Evolutionary conservation across 306 rosid genomes (phyloP).

Genomic region (Lithocarpus polystachyus): DNA sequence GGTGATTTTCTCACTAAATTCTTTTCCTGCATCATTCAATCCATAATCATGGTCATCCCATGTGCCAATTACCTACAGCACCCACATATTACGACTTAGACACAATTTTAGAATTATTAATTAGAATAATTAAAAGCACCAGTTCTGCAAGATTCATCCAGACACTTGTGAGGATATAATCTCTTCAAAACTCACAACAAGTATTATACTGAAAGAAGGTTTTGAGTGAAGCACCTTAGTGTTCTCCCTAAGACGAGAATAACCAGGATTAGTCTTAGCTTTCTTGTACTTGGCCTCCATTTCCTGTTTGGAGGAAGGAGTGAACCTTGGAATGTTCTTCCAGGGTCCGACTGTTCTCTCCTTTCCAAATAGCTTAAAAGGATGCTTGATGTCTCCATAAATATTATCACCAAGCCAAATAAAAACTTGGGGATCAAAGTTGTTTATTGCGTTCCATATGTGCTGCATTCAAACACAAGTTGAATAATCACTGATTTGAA

Average conservation of each 20-base stretch:
- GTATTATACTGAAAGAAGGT: slow-evolving; percentile 12
- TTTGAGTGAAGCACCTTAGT: slow-evolving; percentile 43
- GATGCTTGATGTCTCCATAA: slow-evolving; percentile 73
- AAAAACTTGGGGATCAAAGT: slow-evolving; percentile 66
- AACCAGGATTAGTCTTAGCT: slow-evolving; percentile 61
- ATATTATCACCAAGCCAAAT: slow-evolving; percentile 87
- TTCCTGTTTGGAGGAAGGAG: slow-evolving; percentile 59
- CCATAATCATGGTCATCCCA: slow-evolving; percentile 97
- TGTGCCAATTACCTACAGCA: slow-evolving; percentile 70
- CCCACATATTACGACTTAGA: slow-evolving; percentile 25
- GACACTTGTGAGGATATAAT: slow-evolving; percentile 4
- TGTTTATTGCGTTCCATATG: slow-evolving; percentile 61
- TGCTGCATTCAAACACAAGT: slow-evolving; percentile 45
- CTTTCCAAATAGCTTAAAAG: slow-evolving; percentile 60
- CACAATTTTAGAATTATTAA: slow-evolving; percentile 4
- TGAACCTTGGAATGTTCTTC: slow-evolving; percentile 72
- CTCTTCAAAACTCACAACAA: slow-evolving; percentile 7
- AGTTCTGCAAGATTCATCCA: slow-evolving; percentile 5
- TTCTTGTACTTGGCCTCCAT: slow-evolving; percentile 53
- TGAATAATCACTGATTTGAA: not conserved
- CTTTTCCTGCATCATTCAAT: slow-evolving; percentile 79
- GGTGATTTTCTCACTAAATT: slow-evolving; percentile 46
- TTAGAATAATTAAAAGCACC: not conserved
- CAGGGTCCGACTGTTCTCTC: slow-evolving; percentile 80
- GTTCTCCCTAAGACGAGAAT: slow-evolving; percentile 46